These are phyloP conservation scores for Debaryomyces castellii DNA, from an alignment of 805 yeast genomes.

Conservation along the genomic window DNA sequence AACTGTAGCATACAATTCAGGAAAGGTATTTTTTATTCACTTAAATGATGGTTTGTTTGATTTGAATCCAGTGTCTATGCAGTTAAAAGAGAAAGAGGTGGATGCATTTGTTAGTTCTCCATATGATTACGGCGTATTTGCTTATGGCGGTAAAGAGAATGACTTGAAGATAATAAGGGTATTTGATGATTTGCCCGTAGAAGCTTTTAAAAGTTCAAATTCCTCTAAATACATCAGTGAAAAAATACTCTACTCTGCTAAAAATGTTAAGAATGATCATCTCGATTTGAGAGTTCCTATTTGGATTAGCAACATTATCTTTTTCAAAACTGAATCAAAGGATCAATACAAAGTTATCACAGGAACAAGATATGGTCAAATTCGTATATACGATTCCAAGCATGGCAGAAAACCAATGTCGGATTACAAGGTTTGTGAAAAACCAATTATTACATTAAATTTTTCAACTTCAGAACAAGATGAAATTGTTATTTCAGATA, in stretches of 20 bases:
- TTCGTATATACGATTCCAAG: constrained; percentile 69
- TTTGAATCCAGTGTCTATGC: constrained; percentile 27
- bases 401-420: constrained; percentile 67
- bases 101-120: constrained; percentile 51
- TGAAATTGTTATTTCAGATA: constrained; percentile 68
- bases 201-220: constrained; percentile 16
- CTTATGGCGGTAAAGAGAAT: constrained; percentile 84
- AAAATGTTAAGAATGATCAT: constrained; percentile 78
- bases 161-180: constrained; percentile 56
- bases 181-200: constrained; percentile 18
- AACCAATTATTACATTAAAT: constrained; percentile 48
- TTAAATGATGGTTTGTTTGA: constrained; percentile 25
- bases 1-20: constrained; percentile 47
- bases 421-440: constrained; percentile 54
- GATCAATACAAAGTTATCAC: constrained; percentile 55
- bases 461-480: constrained; percentile 33
- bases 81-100: constrained; percentile 47
- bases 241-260: constrained; percentile 59
- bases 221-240: constrained; percentile 21
- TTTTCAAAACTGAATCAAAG: constrained; percentile 35
- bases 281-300: constrained; percentile 81
- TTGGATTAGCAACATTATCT: constrained; percentile 64
- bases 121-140: constrained; percentile 52
- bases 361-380: constrained; percentile 72
- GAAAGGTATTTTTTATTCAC: constrained; percentile 41